Conservation (phyloP, 352 stramenopile genomes). For the Globisporangium paroecandrum region DNA sequence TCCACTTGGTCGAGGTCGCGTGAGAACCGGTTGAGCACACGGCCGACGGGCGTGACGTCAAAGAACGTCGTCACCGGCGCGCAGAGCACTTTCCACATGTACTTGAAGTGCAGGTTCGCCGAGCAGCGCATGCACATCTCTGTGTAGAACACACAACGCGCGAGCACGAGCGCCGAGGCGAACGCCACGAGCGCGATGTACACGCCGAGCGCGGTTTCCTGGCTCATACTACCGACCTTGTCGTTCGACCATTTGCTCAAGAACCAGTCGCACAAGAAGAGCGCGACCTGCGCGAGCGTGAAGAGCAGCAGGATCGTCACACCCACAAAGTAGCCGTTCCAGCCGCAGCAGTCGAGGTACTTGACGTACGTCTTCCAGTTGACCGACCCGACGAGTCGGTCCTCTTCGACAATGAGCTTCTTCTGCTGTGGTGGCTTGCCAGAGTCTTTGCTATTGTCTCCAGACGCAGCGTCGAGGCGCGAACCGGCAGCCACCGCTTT, state of each 20-base stretch:
- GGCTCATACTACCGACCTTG: constrained; percentile 22
- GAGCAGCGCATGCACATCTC: constrained; percentile 48
- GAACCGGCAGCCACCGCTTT: background rate
- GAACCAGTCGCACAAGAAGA: constrained; percentile 57
- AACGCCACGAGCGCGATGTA: constrained; percentile 38
- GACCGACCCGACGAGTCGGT: constrained; percentile 38
- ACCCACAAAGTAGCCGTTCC: constrained; percentile 34
- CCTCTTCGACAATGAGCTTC: constrained; percentile 39
- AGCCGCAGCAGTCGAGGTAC: constrained; percentile 45
- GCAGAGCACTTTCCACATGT: constrained; percentile 29
- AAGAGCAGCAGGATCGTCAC: constrained; percentile 32
- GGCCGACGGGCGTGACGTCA: constrained; percentile 17
- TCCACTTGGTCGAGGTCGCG: constrained; percentile 45
- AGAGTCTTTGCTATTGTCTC: background rate
- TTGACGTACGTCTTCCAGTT: constrained; percentile 41
- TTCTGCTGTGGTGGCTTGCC: constrained; percentile 17
- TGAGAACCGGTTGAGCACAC: constrained; percentile 30
- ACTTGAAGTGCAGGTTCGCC: constrained; percentile 36
- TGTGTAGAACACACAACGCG: constrained; percentile 45
- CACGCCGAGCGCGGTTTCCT: constrained; percentile 31
- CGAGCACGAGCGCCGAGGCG: constrained; percentile 30
- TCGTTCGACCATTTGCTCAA: constrained; percentile 46
- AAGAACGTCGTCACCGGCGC: constrained; percentile 20
- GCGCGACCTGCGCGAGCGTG: constrained; percentile 32
- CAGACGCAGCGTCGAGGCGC: background rate